Base-by-base conservation (phyloP, 2,329 filamentous ascomycete species). In the Madurella fahalii region DNA sequence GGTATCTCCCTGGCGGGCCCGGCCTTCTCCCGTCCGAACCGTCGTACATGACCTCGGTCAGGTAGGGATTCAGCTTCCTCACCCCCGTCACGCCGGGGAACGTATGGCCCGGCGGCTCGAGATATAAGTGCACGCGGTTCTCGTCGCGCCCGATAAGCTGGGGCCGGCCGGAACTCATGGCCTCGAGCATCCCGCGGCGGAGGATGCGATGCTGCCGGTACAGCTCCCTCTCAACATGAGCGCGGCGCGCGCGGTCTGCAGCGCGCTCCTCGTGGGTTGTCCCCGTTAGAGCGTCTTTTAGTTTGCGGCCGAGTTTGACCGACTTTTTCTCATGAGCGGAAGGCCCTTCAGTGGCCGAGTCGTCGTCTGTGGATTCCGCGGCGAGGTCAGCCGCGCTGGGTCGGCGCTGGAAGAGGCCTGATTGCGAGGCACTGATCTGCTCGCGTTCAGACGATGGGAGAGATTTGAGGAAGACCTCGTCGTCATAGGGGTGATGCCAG, bases 401-500 rank as follows among this genome's bases (percentile, higher is more conserved):
- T 25, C 62, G 65, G 17, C 41, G 48, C 15, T 66, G 63, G 46
- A 71, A 67, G 40, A 72, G 59, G 8, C 65, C 64, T 44, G 56
- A 48, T 18, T 40, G n/a, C 1, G 39, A 20, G 4, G 17, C 4
- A 15, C 17, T 42, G 40, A 83, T 70, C 18, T 72, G 67, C 44
- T 77, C 74, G 17, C 80, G 73, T 61, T 84, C 79, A 47, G 74
- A 68, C 0, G 72, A 65, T 0, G 74, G 65, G 0, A 85, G 70
- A 0, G 74, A 74, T 31, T 63, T 63, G 25, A 85, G 69, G 63
- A 77, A 84, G 48, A 74, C 61, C 2, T 78, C 74, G 62, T 84
- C 82, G 62, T 85, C 82, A 65, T 83, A 79, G 0, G 82, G 82
- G 63, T 85, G 82, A 43, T 77, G 73, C 82, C 82, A 85, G 60